phyloP scores from a whole-genome alignment of 257 asterid genomes.

The Solanum sitiens region DNA sequence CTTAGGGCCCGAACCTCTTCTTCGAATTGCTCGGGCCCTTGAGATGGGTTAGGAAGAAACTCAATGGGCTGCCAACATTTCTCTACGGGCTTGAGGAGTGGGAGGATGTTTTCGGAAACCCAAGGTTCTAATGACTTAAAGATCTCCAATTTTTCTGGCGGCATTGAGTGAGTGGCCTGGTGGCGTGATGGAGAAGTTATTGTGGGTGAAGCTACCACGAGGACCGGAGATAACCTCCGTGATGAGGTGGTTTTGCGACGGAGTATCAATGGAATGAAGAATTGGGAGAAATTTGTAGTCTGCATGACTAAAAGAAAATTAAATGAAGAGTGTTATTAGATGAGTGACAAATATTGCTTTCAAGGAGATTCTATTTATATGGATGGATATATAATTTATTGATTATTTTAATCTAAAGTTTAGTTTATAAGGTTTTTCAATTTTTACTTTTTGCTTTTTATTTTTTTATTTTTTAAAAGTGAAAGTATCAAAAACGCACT shows the following conservation, averaged over 20 bases:
- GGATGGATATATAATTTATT: too few relatives aligned
- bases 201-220: not conserved
- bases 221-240: not conserved
- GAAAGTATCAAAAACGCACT: too few relatives aligned
- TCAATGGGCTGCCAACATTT: constrained; percentile 34
- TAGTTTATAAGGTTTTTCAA: too few relatives aligned
- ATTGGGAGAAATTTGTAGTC: not conserved
- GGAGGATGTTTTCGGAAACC: constrained; percentile 11
- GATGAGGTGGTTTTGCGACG: not conserved
- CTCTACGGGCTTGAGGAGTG: constrained; percentile 24
- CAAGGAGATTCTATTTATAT: not conserved
- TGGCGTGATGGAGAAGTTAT: not conserved
- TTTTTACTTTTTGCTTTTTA: too few relatives aligned
- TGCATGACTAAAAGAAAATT: not conserved
- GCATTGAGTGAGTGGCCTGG: constrained; percentile 12
- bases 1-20: constrained; percentile 21
- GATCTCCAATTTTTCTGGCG: constrained; percentile 12
- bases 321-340: not conserved
- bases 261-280: not conserved
- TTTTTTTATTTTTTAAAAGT: too few relatives aligned
- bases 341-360: not conserved
- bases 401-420: too few relatives aligned
- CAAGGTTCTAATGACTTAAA: constrained; percentile 32
- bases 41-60: constrained; percentile 24
- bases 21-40: not conserved